A percentile compares a stretch with the other conserved stretches of the same genome.
phyloP scores from a whole-genome alignment of 768 basidiomycete species.

The Mycena latifolia region DNA sequence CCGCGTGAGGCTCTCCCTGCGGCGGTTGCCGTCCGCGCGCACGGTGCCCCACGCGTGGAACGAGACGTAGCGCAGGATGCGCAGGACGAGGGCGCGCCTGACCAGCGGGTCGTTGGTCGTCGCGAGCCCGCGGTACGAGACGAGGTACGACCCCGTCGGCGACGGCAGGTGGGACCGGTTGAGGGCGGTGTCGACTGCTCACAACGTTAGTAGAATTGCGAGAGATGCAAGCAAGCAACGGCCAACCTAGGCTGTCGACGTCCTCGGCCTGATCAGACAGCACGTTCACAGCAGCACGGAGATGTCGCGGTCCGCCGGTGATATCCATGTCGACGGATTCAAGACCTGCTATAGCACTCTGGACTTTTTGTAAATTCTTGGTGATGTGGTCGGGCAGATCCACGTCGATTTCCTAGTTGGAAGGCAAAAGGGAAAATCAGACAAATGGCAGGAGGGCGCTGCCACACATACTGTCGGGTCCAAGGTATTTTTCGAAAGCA shows the following conservation, averaged over 20 bases:
- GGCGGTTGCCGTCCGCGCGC: constrained; percentile 71
- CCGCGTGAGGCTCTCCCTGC: constrained; percentile 55
- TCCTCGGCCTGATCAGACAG: constrained; percentile 53
- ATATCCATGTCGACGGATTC: constrained; percentile 48
- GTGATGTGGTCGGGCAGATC: constrained; percentile 47
- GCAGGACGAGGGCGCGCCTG: constrained; percentile 58
- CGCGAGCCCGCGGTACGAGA: constrained; percentile 52
- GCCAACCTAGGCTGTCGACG: constrained; percentile 61
- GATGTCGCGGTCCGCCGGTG: constrained; percentile 47
- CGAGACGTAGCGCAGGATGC: constrained; percentile 78
- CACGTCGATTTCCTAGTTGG: constrained; percentile 7
- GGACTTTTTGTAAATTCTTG: constrained; percentile 48
- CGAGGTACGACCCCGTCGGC: constrained; percentile 62
- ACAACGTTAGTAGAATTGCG: constrained; percentile 23
- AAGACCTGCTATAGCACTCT: constrained; percentile 44
- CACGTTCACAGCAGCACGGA: constrained; percentile 50
- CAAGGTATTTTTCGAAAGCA: constrained; percentile 41
- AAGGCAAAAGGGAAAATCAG: neutral
- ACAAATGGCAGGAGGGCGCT: neutral
- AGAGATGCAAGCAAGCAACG: neutral
- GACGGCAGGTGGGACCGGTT: constrained; percentile 54
- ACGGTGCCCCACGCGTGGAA: constrained; percentile 82
- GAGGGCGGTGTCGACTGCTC: constrained; percentile 58
- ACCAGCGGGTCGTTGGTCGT: constrained; percentile 50
- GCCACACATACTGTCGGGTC: constrained; percentile 37